Evolutionary conservation across 2,329 filamentous ascomycete genomes (phyloP), one percentile per base, ranked within the genome.

Genomic region (Akanthomyces lecanii): DNA sequence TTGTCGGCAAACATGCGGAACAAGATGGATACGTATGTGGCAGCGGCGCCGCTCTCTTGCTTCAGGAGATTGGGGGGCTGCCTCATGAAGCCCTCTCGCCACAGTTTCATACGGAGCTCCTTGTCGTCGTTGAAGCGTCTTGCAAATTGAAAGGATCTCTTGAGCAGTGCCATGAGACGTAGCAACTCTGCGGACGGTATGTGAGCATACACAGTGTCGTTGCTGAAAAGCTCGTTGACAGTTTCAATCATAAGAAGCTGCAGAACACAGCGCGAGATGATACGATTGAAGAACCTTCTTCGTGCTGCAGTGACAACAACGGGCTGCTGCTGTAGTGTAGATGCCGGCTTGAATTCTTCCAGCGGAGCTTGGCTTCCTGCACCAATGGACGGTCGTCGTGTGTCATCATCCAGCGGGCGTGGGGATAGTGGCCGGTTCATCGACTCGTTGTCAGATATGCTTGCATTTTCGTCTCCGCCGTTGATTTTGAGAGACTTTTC

Each of bases 181-280:
- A 99, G 82, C 0, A 99, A 86, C 72, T 98, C 92, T 11, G 85
- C 80, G 0, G 92, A 97, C 0, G 95, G 96, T 45, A 99, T 99
- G 73, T 96, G 88, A 6, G 88, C 83, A 73, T 99, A 99, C 18
- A 99, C 96, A 1, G 90, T 86, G 72, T 98, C 93, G 75, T 98
- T 99, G 69, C 92, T 96, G 79, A 99, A 99, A 55, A 99, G 86
- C 76, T 99, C 96, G 71, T 96, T 96, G 48, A 99, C 96, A 0
- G 96, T 99, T 76, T 99, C 96, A 69, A 99, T 99, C 92, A 99
- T 99, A 67, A 99, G 86, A 2, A 99, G 85, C 75, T 99, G 96
- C 10, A 99, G 81, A 4, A 99, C 96, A 73, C 95, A 99, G 68
- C 96, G 94, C 16, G 94, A 97, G 76, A 99, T 99, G 75, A 99